phyloP scores from a whole-genome alignment of 2,329 filamentous ascomycete species.

The Aureobasidium namibiae region DNA sequence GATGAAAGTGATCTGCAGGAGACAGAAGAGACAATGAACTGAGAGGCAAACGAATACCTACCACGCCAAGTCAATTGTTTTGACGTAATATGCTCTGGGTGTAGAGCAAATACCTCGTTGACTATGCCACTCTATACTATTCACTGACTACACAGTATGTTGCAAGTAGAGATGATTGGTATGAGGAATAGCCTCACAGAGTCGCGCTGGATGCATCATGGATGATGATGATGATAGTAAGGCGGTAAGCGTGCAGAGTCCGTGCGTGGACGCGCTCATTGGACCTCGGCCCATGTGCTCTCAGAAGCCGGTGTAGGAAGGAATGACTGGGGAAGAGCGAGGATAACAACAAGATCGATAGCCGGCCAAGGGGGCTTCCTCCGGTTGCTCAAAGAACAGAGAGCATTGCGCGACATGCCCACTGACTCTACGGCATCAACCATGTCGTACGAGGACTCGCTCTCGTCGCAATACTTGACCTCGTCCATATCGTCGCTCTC shows the following conservation, averaged over 20 bases:
- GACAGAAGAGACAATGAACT: conserved; percentile 2
- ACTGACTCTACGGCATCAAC: conserved; percentile 19
- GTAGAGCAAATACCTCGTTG: neutral
- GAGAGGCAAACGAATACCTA: conserved; percentile 12
- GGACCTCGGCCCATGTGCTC: neutral
- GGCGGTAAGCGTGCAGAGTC: neutral
- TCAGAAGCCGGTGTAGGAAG: conserved; percentile 2
- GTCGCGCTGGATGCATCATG: neutral
- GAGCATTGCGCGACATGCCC: conserved; percentile 20
- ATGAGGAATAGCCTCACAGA: neutral
- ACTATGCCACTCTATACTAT: neutral
- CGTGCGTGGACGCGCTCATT: neutral
- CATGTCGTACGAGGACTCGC: conserved; percentile 40
- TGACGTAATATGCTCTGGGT: neutral
- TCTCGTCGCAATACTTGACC: conserved; percentile 52
- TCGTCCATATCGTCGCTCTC: conserved; percentile 64
- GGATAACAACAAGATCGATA: neutral
- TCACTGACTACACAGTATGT: neutral
- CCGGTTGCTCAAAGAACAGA: neutral
- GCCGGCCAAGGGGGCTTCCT: neutral
- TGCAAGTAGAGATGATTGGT: neutral
- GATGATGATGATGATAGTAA: neutral
- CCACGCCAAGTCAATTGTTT: conserved; percentile 7
- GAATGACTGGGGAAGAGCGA: neutral
- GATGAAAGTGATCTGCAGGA: conserved; percentile 1